These are phyloP conservation scores for Boletus sp. DNA, from an alignment of 768 basidiomycete species.

Conservation along the genomic window DNA sequence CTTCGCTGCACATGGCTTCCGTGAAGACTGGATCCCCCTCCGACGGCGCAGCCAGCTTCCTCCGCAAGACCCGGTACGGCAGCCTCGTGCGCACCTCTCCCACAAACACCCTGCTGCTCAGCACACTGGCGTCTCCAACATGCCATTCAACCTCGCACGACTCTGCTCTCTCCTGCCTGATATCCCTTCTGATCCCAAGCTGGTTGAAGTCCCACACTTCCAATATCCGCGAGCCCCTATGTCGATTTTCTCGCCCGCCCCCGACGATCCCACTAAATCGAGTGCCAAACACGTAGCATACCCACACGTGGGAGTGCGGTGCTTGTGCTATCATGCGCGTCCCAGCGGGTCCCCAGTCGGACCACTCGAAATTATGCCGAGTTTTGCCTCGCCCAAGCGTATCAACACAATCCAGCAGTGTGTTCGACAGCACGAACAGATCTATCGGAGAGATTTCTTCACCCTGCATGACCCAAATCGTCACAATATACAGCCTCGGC, in stretches of 20 bases:
- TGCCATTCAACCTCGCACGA: conserved; percentile 19
- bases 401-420: conserved; percentile 31
- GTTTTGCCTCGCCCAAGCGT: conserved; percentile 13
- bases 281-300: conserved; percentile 54
- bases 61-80: conserved; percentile 41
- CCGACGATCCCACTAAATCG: conserved; percentile 36
- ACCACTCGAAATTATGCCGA: conserved; percentile 39
- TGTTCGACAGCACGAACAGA: conserved; percentile 42
- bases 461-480: conserved; percentile 36
- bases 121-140: conserved; percentile 25
- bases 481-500: conserved; percentile 46
- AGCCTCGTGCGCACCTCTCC: conserved; percentile 42
- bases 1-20: conserved; percentile 53
- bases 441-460: conserved; percentile 32
- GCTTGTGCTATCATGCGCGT: conserved; percentile 41
- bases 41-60: conserved; percentile 14
- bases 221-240: conserved; percentile 20
- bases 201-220: conserved; percentile 54
- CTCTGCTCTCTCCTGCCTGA: conserved; percentile 1
- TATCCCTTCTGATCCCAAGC: conserved; percentile 33
- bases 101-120: conserved; percentile 37
- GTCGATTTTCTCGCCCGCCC: conserved; percentile 9
- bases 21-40: conserved; percentile 13
- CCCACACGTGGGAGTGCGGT: conserved; percentile 46
- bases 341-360: conserved; percentile 48